phyloP scores from a whole-genome alignment of 257 asterid genomes.

The Linaria vulgaris region DNA sequence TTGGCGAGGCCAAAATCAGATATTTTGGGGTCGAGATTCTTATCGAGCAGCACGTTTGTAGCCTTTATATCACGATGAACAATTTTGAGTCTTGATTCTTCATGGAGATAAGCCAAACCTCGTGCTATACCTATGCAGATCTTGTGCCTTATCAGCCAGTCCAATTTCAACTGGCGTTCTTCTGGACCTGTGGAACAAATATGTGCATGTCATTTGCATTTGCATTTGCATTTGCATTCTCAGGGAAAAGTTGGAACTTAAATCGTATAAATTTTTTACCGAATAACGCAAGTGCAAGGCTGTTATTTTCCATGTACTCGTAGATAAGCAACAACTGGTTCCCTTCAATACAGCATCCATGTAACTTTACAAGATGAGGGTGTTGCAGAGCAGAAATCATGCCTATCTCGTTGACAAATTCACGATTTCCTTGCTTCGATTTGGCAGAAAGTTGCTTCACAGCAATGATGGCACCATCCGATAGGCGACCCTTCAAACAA shows the following conservation, averaged over 20 bases:
- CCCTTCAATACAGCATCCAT: constrained; percentile 59
- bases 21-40: constrained; percentile 45
- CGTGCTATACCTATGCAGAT: constrained; percentile 57
- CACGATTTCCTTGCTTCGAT: constrained; percentile 64
- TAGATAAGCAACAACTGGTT: constrained; percentile 54
- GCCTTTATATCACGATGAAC: constrained; percentile 67
- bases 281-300: constrained; percentile 58
- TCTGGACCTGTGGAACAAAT: constrained; percentile 38
- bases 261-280: no score
- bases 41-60: constrained; percentile 57
- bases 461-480: constrained; percentile 53
- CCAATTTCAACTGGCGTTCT: constrained; percentile 42
- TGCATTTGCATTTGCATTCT: no score
- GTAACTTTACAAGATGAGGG: constrained; percentile 59
- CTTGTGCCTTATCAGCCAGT: constrained; percentile 55
- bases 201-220: not conserved
- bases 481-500: constrained; percentile 40
- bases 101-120: constrained; percentile 63
- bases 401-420: constrained; percentile 56
- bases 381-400: constrained; percentile 65
- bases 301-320: constrained; percentile 60
- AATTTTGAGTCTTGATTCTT: constrained; percentile 53
- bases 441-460: constrained; percentile 63
- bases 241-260: no score
- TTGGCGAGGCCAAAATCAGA: constrained; percentile 65